These are phyloP conservation scores for Penicillium italicum DNA, from an alignment of 2,329 filamentous ascomycete species.

Conservation along the genomic window DNA sequence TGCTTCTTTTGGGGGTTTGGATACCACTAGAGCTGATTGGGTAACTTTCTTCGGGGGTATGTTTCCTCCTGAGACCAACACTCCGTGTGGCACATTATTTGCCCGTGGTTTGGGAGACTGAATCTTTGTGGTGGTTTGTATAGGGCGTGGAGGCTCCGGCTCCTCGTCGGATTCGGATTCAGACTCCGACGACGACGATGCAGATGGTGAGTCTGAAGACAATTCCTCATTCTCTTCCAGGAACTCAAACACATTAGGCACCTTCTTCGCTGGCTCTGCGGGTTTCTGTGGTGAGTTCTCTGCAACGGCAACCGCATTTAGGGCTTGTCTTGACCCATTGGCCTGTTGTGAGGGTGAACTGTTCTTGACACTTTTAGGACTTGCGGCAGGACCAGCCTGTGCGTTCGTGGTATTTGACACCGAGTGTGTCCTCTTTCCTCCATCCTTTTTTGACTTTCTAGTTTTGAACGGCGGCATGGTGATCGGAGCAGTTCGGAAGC, in stretches of 20 bases:
- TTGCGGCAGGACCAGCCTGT: constrained; percentile 22
- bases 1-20: constrained; percentile 21
- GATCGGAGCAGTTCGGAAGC: constrained; percentile 16
- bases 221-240: constrained; percentile 30
- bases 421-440: constrained; percentile 25
- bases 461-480: constrained; percentile 34
- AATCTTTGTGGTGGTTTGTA: constrained; percentile 17
- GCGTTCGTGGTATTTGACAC: constrained; percentile 23
- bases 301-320: constrained; percentile 17
- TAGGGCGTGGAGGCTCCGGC: neutral
- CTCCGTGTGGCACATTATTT: constrained; percentile 13
- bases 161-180: constrained; percentile 19
- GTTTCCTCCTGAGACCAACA: constrained; percentile 11
- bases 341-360: constrained; percentile 11
- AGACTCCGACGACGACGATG: constrained; percentile 8
- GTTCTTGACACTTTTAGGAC: constrained; percentile 17
- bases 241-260: constrained; percentile 42
- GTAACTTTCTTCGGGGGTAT: constrained; percentile 11
- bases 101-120: constrained; percentile 22
- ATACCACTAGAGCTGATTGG: constrained; percentile 1
- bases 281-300: constrained; percentile 10
- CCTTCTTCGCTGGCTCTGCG: constrained; percentile 17
- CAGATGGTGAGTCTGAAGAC: constrained; percentile 21
- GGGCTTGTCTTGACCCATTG: constrained; percentile 15
- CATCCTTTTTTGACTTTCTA: constrained; percentile 30